Evolutionary conservation across 148 eudicot genomes (phyloP), one percentile per base, ranked within the genome.

Genomic region (Chenopodium album): DNA sequence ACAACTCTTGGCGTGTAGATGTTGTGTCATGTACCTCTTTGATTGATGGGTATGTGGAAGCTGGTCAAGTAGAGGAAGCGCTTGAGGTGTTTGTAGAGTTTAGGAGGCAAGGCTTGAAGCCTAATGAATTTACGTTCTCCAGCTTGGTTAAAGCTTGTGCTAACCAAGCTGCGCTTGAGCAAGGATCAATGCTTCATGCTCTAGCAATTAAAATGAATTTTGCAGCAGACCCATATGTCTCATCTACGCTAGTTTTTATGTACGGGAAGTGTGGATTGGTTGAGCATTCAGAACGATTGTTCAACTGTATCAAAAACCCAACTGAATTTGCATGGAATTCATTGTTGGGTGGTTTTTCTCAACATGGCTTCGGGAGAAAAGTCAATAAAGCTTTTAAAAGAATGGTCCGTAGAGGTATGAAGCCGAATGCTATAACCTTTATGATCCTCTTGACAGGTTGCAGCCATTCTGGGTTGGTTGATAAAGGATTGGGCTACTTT

Each of bases 191-290:
- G 85, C 88, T 89, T 73, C 91, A 89, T 81, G 87, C 85, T 59
- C 88, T 85, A 76, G 85, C 83, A 37, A 7, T 85, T 47, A 89
- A 89, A 79, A 73, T 79, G 73, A 78, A 82, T 72, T 80, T 84
- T 17, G 66, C 34, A 3, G 37, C 22, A 16, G 86, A 89, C 81
- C 81, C 87, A 6, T 71, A 82, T 76, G 88, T 89, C 66, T 85
- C 85, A 9, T 85, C 89, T 54, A 70, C 80, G 67, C 77, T 89
- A 12, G 85, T 89, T 74, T 85, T 84, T 54, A 89, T 89, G 91
- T 89, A 89, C 69, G 91, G 88, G 34, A 87, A 85, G 85, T 85
- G 91, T 80, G 91, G 91, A 10, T 87, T 87, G 52, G 74, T 87
- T 78, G 88, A 85, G 71, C 66, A 82, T n/a, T 79, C 91, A 16